Percentiles rank a stretch among this genome's conserved stretches.
phyloP scores from a whole-genome alignment of 176 grass and related monocot genomes.

The Poa pratensis region DNA sequence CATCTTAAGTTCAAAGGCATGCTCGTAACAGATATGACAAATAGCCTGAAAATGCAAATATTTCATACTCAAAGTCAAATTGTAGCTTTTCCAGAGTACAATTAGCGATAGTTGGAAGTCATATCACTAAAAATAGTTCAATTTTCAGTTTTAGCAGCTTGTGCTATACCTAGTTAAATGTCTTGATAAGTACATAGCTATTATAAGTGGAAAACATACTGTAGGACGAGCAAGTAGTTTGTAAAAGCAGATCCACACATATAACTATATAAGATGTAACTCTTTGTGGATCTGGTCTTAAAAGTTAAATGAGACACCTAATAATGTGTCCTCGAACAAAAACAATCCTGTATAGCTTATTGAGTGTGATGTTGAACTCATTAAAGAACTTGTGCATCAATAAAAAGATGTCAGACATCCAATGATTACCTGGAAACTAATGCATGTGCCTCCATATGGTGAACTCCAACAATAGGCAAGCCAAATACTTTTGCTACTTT shows the following conservation, averaged over 20 bases:
- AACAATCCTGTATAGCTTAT: not conserved
- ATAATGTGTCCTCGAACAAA: not conserved
- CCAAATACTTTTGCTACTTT: conserved; percentile 70
- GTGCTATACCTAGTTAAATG: conserved; percentile 27
- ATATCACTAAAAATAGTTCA: not conserved
- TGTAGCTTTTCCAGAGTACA: not conserved
- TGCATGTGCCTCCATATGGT: conserved; percentile 97
- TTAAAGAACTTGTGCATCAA: conserved; percentile 2
- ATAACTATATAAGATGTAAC: too few relatives aligned
- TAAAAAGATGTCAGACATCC: not conserved
- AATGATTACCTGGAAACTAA: conserved; percentile 84
- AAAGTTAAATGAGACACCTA: not conserved
- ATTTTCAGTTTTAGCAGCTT: not conserved
- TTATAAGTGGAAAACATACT: not conserved
- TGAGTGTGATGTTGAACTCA: conserved; percentile 8
- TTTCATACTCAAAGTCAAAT: not conserved
- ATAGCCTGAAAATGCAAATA: not conserved
- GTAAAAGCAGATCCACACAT: not conserved
- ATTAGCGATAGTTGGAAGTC: not conserved
- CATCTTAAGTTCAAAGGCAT: conserved; percentile 30
- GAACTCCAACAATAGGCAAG: conserved; percentile 86
- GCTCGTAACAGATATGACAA: not conserved
- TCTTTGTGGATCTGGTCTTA: not conserved
- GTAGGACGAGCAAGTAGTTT: not conserved
- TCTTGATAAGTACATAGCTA: not conserved